Evolutionary conservation across 495 filamentous ascomycete genomes (phyloP).

Genomic region (Podospora anserina): DNA sequence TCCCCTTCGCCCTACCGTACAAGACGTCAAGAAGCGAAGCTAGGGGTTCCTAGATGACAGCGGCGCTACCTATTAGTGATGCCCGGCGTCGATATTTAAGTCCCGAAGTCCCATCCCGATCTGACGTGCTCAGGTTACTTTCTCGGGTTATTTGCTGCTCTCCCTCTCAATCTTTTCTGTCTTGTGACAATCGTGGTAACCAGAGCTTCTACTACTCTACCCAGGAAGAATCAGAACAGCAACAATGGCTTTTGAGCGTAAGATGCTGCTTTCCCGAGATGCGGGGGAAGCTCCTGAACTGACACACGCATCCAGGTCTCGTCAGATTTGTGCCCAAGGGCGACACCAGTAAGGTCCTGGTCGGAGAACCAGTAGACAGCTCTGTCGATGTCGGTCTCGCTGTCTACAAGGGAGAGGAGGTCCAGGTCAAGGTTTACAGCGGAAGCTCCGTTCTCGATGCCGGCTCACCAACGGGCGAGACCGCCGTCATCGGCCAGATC

Average conservation of each 20-base stretch:
- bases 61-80: conserved; percentile 5
- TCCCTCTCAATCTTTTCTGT: neutral
- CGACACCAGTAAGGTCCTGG: conserved; percentile 47
- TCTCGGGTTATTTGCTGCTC: neutral
- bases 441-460: conserved; percentile 54
- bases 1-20: neutral
- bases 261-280: neutral
- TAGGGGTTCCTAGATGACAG: neutral
- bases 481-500: conserved; percentile 51
- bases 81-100: conserved; percentile 5
- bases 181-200: neutral
- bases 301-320: conserved; percentile 42
- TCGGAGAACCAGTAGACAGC: conserved; percentile 55
- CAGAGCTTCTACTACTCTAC: neutral
- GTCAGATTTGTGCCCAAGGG: conserved; percentile 59
- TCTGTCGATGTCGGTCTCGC: conserved; percentile 55
- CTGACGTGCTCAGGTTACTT: neutral
- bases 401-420: conserved; percentile 52
- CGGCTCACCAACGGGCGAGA: conserved; percentile 47
- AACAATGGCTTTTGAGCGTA: conserved; percentile 8
- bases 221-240: neutral
- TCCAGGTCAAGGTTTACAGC: conserved; percentile 53
- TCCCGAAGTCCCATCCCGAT: neutral
- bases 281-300: neutral
- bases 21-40: neutral